Evolutionary conservation across 2,329 filamentous ascomycete species (phyloP), one percentile per base, ranked within the genome.

Genomic region (Colletotrichum tamarilloi): DNA sequence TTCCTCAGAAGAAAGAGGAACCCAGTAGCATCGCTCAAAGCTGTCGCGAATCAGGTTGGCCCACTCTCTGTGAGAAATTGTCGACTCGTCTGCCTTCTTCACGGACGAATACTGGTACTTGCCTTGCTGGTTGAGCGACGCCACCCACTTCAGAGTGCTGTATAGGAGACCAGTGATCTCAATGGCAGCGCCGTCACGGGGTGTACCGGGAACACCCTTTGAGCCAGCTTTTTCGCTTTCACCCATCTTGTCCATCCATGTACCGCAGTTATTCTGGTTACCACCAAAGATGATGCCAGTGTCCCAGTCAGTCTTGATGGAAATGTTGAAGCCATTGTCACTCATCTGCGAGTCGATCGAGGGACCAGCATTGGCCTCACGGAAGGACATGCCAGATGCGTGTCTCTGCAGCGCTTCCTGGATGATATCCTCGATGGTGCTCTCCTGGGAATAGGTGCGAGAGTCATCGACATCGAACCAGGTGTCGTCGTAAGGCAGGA

Each of bases 201-300:
- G 97, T n/a, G 97, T 99, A 9, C 95, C 97, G 0, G 97, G 97
- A 24, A 98, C 87, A 62, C 97, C 97, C 85, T 98, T 98, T 79
- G 92, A 98, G 72, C 93, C 93, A 19, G 97, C 97, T 74, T 92
- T 94, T 76, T 94, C 91, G 75, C 95, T 98, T 82, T 99, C 97
- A n/a, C 97, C 97, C 97, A 99, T 99, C 89, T 99, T 99, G 87
- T 99, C 97, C 95, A 98, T 98, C 97, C 97, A 99, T 1, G 97
- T 99, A 65, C 97, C 97, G 78, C 97, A 99, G 83, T 99, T 99
- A 84, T 86, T 89, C 80, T 98, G 95, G 79, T 94, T 98, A 42
- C 97, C 97, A 68, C 97, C 97, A 79, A 97, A 98, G 71, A 99
- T 92, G 75, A 99, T 90, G 26, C 97, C 97, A 5, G 92, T 97